A percentile compares a stretch with the other conserved stretches of the same genome.
These are phyloP conservation scores for Vairimorpha ceranae DNA, from an alignment of 371 early-diverging fungal genomes.

Conservation along the genomic window DNA sequence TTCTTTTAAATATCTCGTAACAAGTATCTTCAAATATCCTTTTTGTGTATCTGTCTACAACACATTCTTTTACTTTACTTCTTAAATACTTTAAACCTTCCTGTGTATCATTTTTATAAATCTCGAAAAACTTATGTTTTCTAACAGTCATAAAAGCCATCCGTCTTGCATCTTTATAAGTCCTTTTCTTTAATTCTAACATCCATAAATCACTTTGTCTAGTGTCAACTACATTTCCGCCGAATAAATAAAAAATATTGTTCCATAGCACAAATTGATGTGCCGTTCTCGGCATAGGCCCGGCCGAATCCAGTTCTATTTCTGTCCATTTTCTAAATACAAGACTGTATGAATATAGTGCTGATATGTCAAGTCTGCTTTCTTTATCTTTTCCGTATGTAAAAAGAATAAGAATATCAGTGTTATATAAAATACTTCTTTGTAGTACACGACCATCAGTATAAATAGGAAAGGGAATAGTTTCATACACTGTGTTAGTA, in stretches of 20 bases:
- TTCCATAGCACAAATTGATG: constrained; percentile 25
- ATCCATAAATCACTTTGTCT: constrained; percentile 35
- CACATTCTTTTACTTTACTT: constrained; percentile 11
- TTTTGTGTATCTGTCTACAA: constrained; percentile 9
- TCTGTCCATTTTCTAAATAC: constrained; percentile 8
- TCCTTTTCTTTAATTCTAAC: constrained; percentile 10
- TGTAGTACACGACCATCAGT: constrained; percentile 3
- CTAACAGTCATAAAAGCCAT: constrained; percentile 1
- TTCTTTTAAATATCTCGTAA: constrained; percentile 14
- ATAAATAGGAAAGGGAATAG: constrained; percentile 14
- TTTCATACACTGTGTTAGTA: constrained; percentile 16
- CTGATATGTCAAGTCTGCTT: neutral
- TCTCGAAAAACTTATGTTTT: constrained; percentile 20
- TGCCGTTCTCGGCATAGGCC: constrained; percentile 14
- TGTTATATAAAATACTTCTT: neutral
- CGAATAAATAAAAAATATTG: constrained; percentile 21
- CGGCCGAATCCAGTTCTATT: neutral
- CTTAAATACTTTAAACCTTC: constrained; percentile 26
- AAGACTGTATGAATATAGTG: constrained; percentile 16
- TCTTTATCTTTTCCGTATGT: constrained; percentile 26
- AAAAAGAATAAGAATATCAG: constrained; percentile 21
- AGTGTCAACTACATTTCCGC: constrained; percentile 29
- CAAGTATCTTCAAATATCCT: constrained; percentile 18
- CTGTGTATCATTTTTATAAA: constrained; percentile 2
- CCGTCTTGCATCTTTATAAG: neutral